Evolutionary conservation across 176 grass and related monocot species (phyloP).

Genomic region (Musa itinerans): DNA sequence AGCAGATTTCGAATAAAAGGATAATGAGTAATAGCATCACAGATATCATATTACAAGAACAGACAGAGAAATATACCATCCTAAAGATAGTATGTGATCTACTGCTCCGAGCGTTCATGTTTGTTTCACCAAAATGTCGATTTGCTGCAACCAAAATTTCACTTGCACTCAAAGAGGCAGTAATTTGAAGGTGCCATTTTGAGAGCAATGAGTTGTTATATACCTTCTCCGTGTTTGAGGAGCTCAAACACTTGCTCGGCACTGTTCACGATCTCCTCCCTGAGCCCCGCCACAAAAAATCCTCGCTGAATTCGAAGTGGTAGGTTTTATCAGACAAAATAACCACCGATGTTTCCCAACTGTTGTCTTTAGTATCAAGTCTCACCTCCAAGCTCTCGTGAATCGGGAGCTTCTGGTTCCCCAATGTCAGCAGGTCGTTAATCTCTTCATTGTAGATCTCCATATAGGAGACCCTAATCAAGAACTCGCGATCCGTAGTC

Average conservation of each 20-base stretch:
- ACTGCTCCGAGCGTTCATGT: constrained; percentile 81
- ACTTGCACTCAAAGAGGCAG: neutral
- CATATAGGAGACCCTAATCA: constrained; percentile 95
- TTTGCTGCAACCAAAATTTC: constrained; percentile 38
- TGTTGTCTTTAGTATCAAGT: neutral
- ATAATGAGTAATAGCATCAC: neutral
- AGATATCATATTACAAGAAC: constrained; percentile 13
- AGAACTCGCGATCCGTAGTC: constrained; percentile 60
- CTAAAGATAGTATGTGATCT: constrained; percentile 86
- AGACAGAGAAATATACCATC: constrained; percentile 54
- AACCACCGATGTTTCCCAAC: neutral
- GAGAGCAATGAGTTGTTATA: neutral
- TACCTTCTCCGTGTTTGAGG: constrained; percentile 71
- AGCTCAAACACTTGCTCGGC: constrained; percentile 78
- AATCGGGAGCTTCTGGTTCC: constrained; percentile 59
- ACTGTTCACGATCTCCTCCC: constrained; percentile 79
- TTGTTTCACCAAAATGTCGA: constrained; percentile 96
- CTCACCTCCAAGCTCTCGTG: constrained; percentile 81
- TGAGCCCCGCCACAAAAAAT: constrained; percentile 62
- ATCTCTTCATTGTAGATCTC: constrained; percentile 99
- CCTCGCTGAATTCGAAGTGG: constrained; percentile 38
- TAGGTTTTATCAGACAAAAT: neutral
- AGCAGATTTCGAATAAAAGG: neutral
- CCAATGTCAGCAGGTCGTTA: constrained; percentile 62
- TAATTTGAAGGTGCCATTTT: neutral